Base-by-base conservation (phyloP, 371 early-diverging fungal genomes). In the Dinochytrium kinnereticum region DNA sequence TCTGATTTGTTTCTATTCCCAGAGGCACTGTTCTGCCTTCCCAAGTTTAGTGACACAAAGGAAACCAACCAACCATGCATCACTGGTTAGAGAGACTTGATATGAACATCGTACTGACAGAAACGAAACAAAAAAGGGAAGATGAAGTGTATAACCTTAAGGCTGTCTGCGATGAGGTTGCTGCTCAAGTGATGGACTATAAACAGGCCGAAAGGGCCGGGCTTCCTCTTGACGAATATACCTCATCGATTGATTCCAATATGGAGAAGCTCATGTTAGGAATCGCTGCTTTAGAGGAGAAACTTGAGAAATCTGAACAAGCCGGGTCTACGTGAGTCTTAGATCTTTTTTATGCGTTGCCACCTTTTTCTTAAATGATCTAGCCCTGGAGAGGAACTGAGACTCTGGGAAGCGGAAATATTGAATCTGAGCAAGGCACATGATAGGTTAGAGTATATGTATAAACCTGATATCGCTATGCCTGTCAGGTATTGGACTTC, bases 241-340 rank as follows among this genome's bases (percentile, higher is more conserved):
- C 91, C 70, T 73, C 75, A 26, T 83, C 78, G 21, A 88, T 92
- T 59, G 75, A 86, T 51, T 86, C 87, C 69, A 89, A 88, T 59
- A 68, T 91, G 72, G 76, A 78, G 1, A 84, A 84, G 44, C 79
- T 91, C 28, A 80, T 85, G 69, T 84, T 84, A 30, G 91, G 90
- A 1, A 71, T 91, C 28, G 78, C 84, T 31, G 72, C 81, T 10
- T 78, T 91, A 24, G 92, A 91, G 75, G 77, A 81, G 40, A 85
- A 87, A 64, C 78, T 92, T 59, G 89, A 90, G 10, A 81, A 74
- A 55, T 88, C 87, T 69, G 93, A 91, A 75, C 85, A 87, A 64
- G 80, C 90, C 87, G 50, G 68, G 34, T 68, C 70, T 38, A 64
- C 49, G 67, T 75, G 36, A 34, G 64, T 34, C 33, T 70, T 49